phyloP scores from a whole-genome alignment of 1,139 yeast species.

The Schizosaccharomyces versatilis region DNA sequence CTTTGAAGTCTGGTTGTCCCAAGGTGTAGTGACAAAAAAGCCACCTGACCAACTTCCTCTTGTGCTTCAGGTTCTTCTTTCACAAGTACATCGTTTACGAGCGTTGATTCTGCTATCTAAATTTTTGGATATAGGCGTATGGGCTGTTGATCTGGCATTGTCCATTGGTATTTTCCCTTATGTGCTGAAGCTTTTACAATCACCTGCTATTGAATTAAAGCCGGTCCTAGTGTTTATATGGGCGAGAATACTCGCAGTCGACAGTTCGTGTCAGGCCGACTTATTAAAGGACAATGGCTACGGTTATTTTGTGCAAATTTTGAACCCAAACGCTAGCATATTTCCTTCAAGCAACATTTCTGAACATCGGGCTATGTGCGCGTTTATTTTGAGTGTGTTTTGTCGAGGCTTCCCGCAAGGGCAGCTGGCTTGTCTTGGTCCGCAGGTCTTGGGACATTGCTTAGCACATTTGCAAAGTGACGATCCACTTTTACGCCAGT shows the following conservation, averaged over 20 bases:
- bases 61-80: conserved; percentile 69
- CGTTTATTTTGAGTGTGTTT: conserved; percentile 66
- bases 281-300: conserved; percentile 78
- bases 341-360: conserved; percentile 22
- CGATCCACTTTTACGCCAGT: conserved; percentile 73
- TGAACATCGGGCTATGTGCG: conserved; percentile 90
- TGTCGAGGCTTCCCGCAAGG: conserved; percentile 62
- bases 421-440: conserved; percentile 55
- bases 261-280: conserved; percentile 77
- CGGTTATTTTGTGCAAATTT: conserved; percentile 61
- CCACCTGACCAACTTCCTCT: conserved; percentile 94
- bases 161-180: conserved; percentile 94
- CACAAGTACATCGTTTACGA: conserved; percentile 81
- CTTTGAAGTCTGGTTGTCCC: conserved; percentile 85
- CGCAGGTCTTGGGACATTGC: conserved; percentile 50
- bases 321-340: conserved; percentile 29
- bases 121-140: conserved; percentile 82
- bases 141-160: conserved; percentile 85
- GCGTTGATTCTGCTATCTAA: conserved; percentile 69
- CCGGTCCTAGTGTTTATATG: conserved; percentile 89
- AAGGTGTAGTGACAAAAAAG: conserved; percentile 52
- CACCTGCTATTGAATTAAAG: conserved; percentile 86
- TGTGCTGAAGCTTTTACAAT: conserved; percentile 67
- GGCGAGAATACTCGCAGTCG: conserved; percentile 96
- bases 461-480: conserved; percentile 43